These are phyloP conservation scores for Penicillium subrubescens DNA, from an alignment of 495 filamentous ascomycete genomes.

Conservation along the genomic window DNA sequence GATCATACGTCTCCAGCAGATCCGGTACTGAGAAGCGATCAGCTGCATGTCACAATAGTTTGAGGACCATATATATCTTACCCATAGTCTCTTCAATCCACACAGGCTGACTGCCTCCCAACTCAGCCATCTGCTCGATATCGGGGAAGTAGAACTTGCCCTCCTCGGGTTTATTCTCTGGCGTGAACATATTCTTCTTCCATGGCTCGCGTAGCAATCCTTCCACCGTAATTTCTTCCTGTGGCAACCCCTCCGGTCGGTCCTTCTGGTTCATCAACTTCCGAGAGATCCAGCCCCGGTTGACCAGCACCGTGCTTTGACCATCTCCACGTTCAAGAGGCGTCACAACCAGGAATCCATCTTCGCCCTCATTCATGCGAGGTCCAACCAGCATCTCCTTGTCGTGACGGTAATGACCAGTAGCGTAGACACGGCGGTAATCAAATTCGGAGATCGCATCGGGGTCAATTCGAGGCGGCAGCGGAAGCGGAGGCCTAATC, in stretches of 20 bases:
- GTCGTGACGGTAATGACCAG: conserved; percentile 77
- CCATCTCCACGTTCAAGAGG: conserved; percentile 73
- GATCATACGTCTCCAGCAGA: conserved; percentile 68
- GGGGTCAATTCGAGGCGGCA: conserved; percentile 81
- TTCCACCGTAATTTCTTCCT: conserved; percentile 72
- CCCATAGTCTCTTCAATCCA: conserved; percentile 98
- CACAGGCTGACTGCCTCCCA: conserved; percentile 81
- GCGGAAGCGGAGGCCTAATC: conserved; percentile 78
- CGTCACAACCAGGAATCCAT: conserved; percentile 89
- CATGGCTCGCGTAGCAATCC: conserved; percentile 86
- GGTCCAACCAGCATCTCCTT: conserved; percentile 96
- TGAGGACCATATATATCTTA: conserved; percentile 35
- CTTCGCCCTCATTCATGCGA: conserved; percentile 81
- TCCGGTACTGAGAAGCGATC: conserved; percentile 64
- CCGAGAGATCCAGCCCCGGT: conserved; percentile 87
- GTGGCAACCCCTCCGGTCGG: conserved; percentile 59
- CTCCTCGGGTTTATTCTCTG: conserved; percentile 78
- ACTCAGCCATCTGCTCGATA: conserved; percentile 85
- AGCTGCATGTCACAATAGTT: conserved; percentile 9
- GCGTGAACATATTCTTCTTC: conserved; percentile 98
- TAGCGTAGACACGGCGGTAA: conserved; percentile 81
- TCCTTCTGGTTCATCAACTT: conserved; percentile 63
- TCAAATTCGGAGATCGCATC: conserved; percentile 84
- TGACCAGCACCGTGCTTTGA: conserved; percentile 75
- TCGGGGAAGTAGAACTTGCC: conserved; percentile 95